Conservation (phyloP, 768 basidiomycete genomes). For the Serendipita indica region DNA sequence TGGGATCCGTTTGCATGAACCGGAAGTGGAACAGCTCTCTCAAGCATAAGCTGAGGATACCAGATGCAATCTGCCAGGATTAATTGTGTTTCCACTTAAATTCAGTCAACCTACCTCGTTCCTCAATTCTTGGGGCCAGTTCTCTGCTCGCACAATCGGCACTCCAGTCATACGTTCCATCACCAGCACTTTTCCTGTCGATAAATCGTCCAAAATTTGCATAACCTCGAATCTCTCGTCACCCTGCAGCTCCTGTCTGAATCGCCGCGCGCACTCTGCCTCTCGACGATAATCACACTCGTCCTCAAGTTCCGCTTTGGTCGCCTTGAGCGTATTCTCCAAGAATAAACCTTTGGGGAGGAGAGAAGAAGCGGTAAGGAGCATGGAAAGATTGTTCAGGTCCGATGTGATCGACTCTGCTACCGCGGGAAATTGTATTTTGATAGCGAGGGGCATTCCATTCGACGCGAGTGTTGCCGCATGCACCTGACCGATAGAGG, state of each 20-base stretch:
- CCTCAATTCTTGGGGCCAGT: slow-evolving; percentile 48
- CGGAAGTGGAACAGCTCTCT: slow-evolving; percentile 82
- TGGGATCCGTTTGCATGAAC: slow-evolving; percentile 96
- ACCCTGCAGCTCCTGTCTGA: slow-evolving; percentile 27
- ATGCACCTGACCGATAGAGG: slow-evolving; percentile 96
- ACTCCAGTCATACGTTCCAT: slow-evolving; percentile 76
- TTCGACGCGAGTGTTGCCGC: slow-evolving; percentile 43
- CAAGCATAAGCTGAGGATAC: slow-evolving; percentile 74
- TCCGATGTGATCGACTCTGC: slow-evolving; percentile 76
- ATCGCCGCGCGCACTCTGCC: slow-evolving; percentile 50
- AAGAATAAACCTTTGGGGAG: slow-evolving; percentile 83
- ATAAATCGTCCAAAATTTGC: slow-evolving; percentile 74
- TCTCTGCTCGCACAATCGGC: slow-evolving; percentile 47
- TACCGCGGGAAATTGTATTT: slow-evolving; percentile 93
- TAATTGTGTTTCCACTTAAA: not conserved
- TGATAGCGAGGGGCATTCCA: slow-evolving; percentile 25
- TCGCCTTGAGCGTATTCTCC: slow-evolving; percentile 77
- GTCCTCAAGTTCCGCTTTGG: slow-evolving; percentile 78
- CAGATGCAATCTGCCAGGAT: slow-evolving; percentile 53
- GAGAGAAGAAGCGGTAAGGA: slow-evolving; percentile 65
- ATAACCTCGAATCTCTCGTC: slow-evolving; percentile 57
- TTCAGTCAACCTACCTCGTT: slow-evolving; percentile 49
- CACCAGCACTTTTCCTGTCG: slow-evolving; percentile 70
- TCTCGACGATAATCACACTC: slow-evolving; percentile 87
- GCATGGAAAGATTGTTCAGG: slow-evolving; percentile 65